phyloP scores from a whole-genome alignment of 345 rosid species.

The Syzygium aromaticum region DNA sequence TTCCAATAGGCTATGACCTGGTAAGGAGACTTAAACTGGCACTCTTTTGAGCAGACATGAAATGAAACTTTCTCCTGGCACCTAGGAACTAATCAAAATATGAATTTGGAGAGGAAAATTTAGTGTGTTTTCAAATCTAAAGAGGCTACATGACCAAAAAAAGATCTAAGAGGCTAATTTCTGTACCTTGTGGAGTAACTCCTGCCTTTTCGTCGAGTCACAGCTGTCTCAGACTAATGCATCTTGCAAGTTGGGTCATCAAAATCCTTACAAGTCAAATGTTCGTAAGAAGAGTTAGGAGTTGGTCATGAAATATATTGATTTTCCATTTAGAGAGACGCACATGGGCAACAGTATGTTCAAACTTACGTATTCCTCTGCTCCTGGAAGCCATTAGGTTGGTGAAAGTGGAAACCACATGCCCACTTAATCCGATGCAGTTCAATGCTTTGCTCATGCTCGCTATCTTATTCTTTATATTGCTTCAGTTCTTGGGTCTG shows the following conservation, averaged over 20 bases:
- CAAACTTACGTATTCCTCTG: not conserved
- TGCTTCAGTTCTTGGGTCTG: not conserved
- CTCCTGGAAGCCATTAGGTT: not conserved
- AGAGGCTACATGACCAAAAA: not conserved
- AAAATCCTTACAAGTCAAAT: not conserved
- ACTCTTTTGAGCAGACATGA: not conserved
- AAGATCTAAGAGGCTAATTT: not conserved
- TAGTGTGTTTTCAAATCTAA: not conserved
- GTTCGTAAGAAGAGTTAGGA: not conserved
- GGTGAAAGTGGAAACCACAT: not conserved
- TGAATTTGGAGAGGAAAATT: not conserved
- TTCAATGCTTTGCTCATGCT: not conserved
- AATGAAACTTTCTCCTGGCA: not conserved
- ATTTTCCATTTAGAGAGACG: not conserved
- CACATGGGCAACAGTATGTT: not conserved
- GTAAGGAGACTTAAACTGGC: constrained; percentile 26
- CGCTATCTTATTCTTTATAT: not conserved
- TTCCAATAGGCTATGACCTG: constrained; percentile 86
- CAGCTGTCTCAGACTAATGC: not conserved
- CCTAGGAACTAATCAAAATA: not conserved
- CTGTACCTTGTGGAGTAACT: not conserved
- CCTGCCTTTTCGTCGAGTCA: not conserved
- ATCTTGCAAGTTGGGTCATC: not conserved
- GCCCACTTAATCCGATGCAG: not conserved
- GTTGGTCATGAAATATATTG: not conserved